phyloP scores from a whole-genome alignment of 768 basidiomycete species.

The Leccinum longicurvipes region DNA sequence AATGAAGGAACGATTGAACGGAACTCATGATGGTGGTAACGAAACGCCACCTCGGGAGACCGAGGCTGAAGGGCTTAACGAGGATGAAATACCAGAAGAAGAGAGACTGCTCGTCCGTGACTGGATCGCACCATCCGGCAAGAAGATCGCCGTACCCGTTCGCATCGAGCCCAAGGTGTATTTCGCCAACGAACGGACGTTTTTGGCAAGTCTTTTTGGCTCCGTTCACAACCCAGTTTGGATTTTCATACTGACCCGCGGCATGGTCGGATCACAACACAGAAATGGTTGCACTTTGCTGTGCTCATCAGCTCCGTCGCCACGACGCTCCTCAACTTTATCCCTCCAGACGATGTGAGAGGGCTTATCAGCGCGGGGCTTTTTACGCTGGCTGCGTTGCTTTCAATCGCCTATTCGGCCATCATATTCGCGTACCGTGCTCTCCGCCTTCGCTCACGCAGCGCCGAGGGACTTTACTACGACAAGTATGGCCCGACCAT shows the following conservation, averaged over 20 bases:
- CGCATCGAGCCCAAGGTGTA: constrained; percentile 97
- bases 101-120: constrained; percentile 61
- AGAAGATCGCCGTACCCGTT: constrained; percentile 91
- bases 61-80: constrained; percentile 35
- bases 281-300: constrained; percentile 90
- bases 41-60: constrained; percentile 19
- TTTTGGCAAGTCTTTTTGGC: constrained; percentile 61
- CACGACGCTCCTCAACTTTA: constrained; percentile 86
- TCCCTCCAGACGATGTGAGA: constrained; percentile 61
- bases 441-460: constrained; percentile 59
- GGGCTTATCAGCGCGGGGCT: constrained; percentile 85
- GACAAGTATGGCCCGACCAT: constrained; percentile 85
- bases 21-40: constrained; percentile 28
- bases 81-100: constrained; percentile 36
- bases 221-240: background rate
- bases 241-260: background rate
- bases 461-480: constrained; percentile 81
- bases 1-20: constrained; percentile 61
- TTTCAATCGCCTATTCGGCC: constrained; percentile 85
- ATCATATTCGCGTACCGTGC: constrained; percentile 78
- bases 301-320: constrained; percentile 89
- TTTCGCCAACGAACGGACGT: constrained; percentile 94
- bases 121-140: constrained; percentile 80
- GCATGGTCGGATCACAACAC: background rate
- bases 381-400: constrained; percentile 87